Evolutionary conservation across 2,329 filamentous ascomycete genomes (phyloP), one percentile per base, ranked within the genome.

Genomic region (Nemania serpens): DNA sequence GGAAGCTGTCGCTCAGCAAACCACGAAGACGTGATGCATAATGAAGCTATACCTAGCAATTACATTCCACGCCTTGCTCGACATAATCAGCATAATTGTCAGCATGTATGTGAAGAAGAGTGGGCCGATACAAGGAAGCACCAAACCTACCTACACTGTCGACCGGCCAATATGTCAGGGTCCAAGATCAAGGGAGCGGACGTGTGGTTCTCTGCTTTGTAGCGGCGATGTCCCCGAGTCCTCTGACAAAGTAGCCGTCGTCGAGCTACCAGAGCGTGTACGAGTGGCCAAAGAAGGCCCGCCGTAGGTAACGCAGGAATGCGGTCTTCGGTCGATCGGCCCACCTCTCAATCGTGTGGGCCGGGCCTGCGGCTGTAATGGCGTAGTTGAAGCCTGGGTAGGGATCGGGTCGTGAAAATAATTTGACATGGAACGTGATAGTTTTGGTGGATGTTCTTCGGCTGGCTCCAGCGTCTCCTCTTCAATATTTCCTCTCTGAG

Each of bases 381-480:
- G 15, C 20, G 65, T 42, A 2, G 17, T 22, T 37, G 50, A 11
- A 46, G 61, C 51, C 41, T 51, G 42, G 3, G 51, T 34, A 15
- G 37, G 39, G 11, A 39, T 18, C n/a, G 41, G 25, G 45, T 42
- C 17, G 12, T 42, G 17, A 43, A 66, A 65, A 15, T 61, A 55
- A 9, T 34, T 53, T 2, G 70, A 68, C 66, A 68, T 68, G 11
- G 70, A 68, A 33, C 53, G 59, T 17, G 50, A 63, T 48, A 68
- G 29, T 41, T 64, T 70, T 15, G 48, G 15, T 58, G 37, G 52
- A 5, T 17, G 18, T 17, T 18, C 55, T 20, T 36, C 20, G 13
- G 12, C 37, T 2, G n/a, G 7, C 7, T 41, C 41, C 10, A 29
- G 9, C 12, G 43, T 36, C 46, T 18, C 29, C 46, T 50, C 61